Base-by-base conservation (phyloP, 768 basidiomycete species). In the Myochromella boudieri region DNA sequence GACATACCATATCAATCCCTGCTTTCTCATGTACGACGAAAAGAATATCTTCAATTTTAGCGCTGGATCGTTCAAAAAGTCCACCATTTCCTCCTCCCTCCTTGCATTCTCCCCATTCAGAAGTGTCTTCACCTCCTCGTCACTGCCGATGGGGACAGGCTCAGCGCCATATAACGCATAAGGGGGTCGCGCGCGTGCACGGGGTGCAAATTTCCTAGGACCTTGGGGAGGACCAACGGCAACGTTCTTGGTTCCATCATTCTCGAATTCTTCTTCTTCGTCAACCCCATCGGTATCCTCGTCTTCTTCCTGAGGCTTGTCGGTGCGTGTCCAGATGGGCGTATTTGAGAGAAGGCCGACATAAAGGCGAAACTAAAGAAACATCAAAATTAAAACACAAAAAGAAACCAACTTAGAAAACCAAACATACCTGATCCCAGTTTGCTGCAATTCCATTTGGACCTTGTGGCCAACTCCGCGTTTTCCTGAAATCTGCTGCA, bases 1-100 rank as follows among this genome's bases (percentile, higher is more conserved):
- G 7, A 58, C 73, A n/a, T 49, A 87, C 87, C 84, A 89, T 44
- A 82, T 74, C 37, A 87, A 71, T 20, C 89, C 89, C 46, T 80
- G 78, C 44, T 81, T 76, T 27, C 79, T 72, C 67, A 82, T 84
- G 54, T 80, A 77, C 4, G 85, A 85, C 0, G 86, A 85, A 49
- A 91, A 68, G 63, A 89, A 91, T 15, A 87, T 71, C 45, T 71
- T 79, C 43, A 84, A 65, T 24, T 70, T 63, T 7, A 60, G 62
- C 53, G 81, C 85, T 0, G 89, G 85, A 45, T 87, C 72, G 29
- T 74, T 64, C 48, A 91, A 64, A 61, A 91, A 91, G 3, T 62
- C 51, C 0, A 69, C 56, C 42, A 82, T 64, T 21, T 68, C 68
- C 17, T 75, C 71, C 22, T 77, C 77, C 39, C 70, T 71, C 12